Conservation (phyloP, 805 yeast species). For the Naumovozyma dairenensis region DNA sequence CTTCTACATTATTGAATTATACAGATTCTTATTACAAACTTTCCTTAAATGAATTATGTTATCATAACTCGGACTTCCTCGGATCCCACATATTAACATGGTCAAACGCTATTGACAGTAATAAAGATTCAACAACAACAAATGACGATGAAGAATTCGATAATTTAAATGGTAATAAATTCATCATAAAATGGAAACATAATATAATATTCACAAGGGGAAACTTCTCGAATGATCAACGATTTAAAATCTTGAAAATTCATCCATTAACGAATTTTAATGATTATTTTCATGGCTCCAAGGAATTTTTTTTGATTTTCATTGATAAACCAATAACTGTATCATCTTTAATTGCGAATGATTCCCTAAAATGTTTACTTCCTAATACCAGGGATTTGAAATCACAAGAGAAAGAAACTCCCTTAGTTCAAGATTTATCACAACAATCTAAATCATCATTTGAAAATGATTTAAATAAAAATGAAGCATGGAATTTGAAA, state of each 20-base stretch:
- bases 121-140: not conserved
- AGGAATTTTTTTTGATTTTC: constrained; percentile 45
- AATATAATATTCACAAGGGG: constrained; percentile 45
- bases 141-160: constrained; percentile 31
- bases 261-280: constrained; percentile 46
- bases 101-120: constrained; percentile 14
- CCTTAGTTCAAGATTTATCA: not conserved
- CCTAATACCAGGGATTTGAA: no score
- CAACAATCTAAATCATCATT: constrained; percentile 7
- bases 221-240: constrained; percentile 43
- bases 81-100: constrained; percentile 47
- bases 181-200: constrained; percentile 39
- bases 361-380: no score
- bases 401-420: no score
- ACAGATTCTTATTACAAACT: constrained; percentile 32
- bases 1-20: constrained; percentile 35
- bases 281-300: constrained; percentile 48
- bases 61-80: constrained; percentile 45
- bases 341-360: no score
- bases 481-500: constrained; percentile 19
- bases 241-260: constrained; percentile 35
- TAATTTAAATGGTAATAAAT: constrained; percentile 47
- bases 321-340: constrained; percentile 49
- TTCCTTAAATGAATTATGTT: constrained; percentile 43
- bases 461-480: constrained; percentile 9